These are phyloP conservation scores for Gaertneriomyces sp. DNA, from an alignment of 192 early-diverging fungal genomes.

Conservation along the genomic window DNA sequence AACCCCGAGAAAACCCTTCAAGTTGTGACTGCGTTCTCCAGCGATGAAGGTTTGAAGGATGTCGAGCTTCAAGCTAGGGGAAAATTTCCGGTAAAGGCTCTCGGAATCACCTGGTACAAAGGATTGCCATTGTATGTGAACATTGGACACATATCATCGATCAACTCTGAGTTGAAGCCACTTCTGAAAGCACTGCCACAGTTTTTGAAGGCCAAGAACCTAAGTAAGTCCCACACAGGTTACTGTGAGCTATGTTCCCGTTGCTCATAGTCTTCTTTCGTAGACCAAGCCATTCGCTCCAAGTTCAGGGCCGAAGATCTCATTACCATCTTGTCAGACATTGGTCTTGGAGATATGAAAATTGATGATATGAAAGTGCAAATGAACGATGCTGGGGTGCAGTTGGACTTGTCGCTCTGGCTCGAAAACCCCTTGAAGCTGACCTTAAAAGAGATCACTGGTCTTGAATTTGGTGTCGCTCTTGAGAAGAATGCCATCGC, in stretches of 20 bases:
- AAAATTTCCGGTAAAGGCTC: constrained; percentile 30
- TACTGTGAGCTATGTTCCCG: background rate
- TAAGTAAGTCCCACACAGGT: constrained; percentile 17
- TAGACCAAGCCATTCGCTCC: constrained; percentile 7
- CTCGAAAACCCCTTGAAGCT: constrained; percentile 39
- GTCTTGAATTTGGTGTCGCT: constrained; percentile 24
- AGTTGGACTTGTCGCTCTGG: constrained; percentile 17
- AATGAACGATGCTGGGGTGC: constrained; percentile 34
- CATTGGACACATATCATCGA: constrained; percentile 23
- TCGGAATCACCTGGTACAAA: constrained; percentile 40
- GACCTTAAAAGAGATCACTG: constrained; percentile 24
- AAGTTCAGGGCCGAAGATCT: constrained; percentile 19
- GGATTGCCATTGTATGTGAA: constrained; percentile 33
- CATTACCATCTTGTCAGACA: constrained; percentile 13
- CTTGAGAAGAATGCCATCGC: constrained; percentile 29
- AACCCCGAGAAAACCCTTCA: constrained; percentile 3
- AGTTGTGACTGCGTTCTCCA: constrained; percentile 24
- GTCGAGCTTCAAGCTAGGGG: constrained; percentile 25
- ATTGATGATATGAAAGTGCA: constrained; percentile 25
- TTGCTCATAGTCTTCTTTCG: constrained; percentile 8
- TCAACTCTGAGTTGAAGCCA: constrained; percentile 9
- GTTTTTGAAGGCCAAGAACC: constrained; percentile 10
- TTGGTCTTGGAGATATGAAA: constrained; percentile 23
- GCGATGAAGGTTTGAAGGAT: constrained; percentile 13
- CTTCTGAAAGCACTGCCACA: constrained; percentile 17